A percentile compares a stretch with the other conserved stretches of the same genome.
phyloP scores from a whole-genome alignment of 116 monocot genomes.

The Posidonia oceanica region DNA sequence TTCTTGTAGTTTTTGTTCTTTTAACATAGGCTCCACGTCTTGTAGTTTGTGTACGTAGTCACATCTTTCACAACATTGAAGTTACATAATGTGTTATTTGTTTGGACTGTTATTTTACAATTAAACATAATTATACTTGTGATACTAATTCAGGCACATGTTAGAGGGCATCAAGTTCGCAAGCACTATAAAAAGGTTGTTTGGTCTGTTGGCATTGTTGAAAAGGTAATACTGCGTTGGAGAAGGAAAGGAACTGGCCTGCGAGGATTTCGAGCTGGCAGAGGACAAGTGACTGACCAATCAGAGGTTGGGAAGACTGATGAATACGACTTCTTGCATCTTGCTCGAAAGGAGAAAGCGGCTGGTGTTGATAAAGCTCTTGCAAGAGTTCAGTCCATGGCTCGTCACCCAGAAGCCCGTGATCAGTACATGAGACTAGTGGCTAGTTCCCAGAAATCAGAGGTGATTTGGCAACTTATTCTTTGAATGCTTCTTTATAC shows the following conservation, averaged over 20 bases:
- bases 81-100: no score
- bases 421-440: constrained; percentile 63
- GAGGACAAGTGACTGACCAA: constrained; percentile 4
- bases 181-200: constrained; percentile 63
- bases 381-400: constrained; percentile 80
- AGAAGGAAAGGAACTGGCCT: constrained; percentile 63
- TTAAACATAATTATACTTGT: no score
- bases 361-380: constrained; percentile 70
- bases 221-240: constrained; percentile 77
- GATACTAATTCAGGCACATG: constrained; percentile 48
- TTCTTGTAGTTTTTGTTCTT: no score
- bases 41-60: constrained; percentile 1
- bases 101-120: no score
- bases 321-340: constrained; percentile 43
- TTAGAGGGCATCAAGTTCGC: constrained; percentile 73
- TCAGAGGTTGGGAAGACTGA: constrained; percentile 14
- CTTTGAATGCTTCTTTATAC: no score
- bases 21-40: neutral
- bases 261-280: constrained; percentile 41
- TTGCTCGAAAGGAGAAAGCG: constrained; percentile 48
- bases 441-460: constrained; percentile 18
- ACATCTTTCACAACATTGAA: no score
- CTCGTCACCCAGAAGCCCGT: constrained; percentile 49
- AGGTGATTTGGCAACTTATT: constrained; percentile 11
- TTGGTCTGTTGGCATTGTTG: constrained; percentile 67